Base-by-base conservation (phyloP, 352 stramenopile species). In the Pythium angustatum region DNA sequence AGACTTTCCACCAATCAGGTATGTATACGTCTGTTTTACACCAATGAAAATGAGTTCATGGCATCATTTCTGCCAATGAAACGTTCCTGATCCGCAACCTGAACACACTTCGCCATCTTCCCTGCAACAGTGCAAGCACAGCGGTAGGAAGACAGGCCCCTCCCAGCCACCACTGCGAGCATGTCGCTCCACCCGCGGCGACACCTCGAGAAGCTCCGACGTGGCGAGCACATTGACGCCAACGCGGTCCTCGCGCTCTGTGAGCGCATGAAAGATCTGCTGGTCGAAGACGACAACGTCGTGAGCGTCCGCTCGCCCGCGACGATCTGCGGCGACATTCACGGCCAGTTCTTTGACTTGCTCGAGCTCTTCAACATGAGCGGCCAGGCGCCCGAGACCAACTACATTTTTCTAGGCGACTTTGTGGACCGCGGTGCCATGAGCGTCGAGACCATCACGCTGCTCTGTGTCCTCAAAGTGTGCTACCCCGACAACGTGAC, bases 351-450 rank as follows among this genome's bases (percentile, higher is more conserved):
- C 62, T 96, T 93, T 69, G 88, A 96, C 66, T 72, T 96, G 52
- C 67, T 94, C 31, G 88, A 96, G 77, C 83, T 96, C 45, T 96
- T 96, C 68, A 79, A 81, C 73, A 94, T 96, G 82, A 87, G 88
- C 68, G 88, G 88, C 41, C 69, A 80, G 22, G 91, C 84, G 54
- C 88, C 88, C 26, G 84, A 95, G 71, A 96, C 87, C 41, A 96
- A 95, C 75, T 96, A 96, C 78, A 73, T 96, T 21, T 96, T 96
- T 71, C 91, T 96, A 69, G 88, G 88, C 21, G 88, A 96, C 72
- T 96, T 94, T 56, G 88, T 96, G 31, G 88, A 96, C 76, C 88
- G 88, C 45, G 88, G 88, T 12, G 94, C 93, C 74, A 96, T 94
- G 70, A 93, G 83, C 53, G 73, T 96, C 40, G 86, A 95, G 71